These are phyloP conservation scores for Linum trigynum DNA, from an alignment of 345 rosid species.

Conservation along the genomic window DNA sequence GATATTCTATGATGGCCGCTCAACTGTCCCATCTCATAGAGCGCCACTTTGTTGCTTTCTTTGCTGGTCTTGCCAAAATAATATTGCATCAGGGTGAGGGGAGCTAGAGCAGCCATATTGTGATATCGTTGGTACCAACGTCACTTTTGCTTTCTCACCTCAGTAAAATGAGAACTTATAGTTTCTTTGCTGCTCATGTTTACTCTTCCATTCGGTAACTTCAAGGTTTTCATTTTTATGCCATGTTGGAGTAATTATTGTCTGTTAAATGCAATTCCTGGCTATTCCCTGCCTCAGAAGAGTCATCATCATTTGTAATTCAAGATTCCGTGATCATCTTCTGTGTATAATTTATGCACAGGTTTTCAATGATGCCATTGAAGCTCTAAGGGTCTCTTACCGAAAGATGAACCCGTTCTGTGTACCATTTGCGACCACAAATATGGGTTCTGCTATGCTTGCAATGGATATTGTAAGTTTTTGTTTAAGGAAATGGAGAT, in stretches of 20 bases:
- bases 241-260: background rate
- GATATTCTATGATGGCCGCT: background rate
- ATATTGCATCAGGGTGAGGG: background rate
- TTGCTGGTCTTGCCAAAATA: background rate
- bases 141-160: background rate
- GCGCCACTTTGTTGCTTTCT: background rate
- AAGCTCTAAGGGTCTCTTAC: slow-evolving; percentile 81
- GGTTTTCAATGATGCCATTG: slow-evolving; percentile 88
- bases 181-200: background rate
- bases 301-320: background rate
- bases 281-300: background rate
- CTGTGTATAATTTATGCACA: slow-evolving; percentile 19
- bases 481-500: slow-evolving; percentile 9
- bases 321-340: background rate
- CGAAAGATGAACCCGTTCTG: slow-evolving; percentile 93
- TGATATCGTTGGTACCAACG: background rate
- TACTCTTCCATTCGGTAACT: background rate
- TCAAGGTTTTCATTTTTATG: too few relatives aligned
- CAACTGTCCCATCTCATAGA: background rate
- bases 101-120: background rate
- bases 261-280: background rate
- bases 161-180: background rate
- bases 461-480: slow-evolving; percentile 85
- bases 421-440: slow-evolving; percentile 92
- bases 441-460: slow-evolving; percentile 99